Percentiles rank a stretch among this genome's conserved stretches.
phyloP scores from a whole-genome alignment of 257 asterid genomes.

The Solanum arcanum region DNA sequence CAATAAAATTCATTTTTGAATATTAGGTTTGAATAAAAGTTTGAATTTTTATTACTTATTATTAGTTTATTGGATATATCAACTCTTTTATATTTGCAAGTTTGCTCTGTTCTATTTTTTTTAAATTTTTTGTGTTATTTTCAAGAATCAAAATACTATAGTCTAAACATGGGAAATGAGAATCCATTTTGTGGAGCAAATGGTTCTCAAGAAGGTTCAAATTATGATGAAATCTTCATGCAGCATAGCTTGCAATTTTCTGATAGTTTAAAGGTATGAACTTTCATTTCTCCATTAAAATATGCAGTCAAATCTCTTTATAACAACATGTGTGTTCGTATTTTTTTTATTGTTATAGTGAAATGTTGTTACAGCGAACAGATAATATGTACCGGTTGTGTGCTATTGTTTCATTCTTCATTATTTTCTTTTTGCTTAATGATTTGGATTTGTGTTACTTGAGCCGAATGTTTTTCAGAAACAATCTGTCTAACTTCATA shows the following conservation, averaged over 20 bases:
- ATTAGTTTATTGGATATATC: background rate
- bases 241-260: conserved; percentile 49
- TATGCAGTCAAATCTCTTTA: background rate
- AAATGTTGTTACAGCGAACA: background rate
- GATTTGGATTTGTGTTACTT: background rate
- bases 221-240: conserved; percentile 59
- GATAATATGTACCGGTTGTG: background rate
- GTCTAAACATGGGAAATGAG: conserved; percentile 9
- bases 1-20: background rate
- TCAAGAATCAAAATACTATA: background rate
- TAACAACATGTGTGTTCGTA: background rate
- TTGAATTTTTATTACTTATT: background rate
- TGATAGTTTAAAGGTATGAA: conserved; percentile 51
- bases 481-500: background rate
- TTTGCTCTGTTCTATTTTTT: background rate
- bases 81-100: background rate
- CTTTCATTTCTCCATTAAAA: background rate
- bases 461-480: background rate
- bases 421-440: background rate
- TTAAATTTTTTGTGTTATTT: background rate
- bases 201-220: conserved; percentile 25
- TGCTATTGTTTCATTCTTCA: background rate
- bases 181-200: conserved; percentile 4
- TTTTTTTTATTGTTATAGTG: background rate
- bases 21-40: background rate